phyloP scores from a whole-genome alignment of 306 rosid genomes.

The Psophocarpus tetragonolobus region DNA sequence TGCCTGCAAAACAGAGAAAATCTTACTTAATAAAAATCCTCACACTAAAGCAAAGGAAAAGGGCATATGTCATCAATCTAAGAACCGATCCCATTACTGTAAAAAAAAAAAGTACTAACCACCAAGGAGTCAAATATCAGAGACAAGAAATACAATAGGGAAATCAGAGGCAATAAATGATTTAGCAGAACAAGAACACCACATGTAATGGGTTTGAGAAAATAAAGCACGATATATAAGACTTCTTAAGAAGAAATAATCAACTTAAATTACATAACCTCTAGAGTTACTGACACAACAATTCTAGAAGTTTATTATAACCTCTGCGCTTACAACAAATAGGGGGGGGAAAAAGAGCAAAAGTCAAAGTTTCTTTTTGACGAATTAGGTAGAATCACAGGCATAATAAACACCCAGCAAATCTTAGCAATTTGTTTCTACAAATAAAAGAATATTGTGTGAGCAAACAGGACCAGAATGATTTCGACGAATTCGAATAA shows the following conservation, averaged over 20 bases:
- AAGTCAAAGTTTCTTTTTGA: background rate
- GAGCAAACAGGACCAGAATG: background rate
- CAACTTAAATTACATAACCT: background rate
- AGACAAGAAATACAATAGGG: background rate
- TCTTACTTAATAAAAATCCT: background rate
- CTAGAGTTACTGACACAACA: background rate
- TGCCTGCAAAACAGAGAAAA: background rate
- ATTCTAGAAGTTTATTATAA: background rate
- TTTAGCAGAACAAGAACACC: background rate
- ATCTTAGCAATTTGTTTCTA: background rate
- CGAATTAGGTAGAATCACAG: too few relatives aligned
- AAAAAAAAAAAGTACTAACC: background rate
- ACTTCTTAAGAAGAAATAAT: background rate
- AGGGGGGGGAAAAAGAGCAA: background rate
- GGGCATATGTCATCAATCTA: background rate
- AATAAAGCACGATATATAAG: background rate
- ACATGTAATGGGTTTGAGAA: background rate
- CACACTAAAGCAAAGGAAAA: background rate
- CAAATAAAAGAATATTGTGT: background rate
- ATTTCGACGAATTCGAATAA: background rate
- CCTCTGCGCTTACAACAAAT: background rate
- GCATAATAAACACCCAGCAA: background rate
- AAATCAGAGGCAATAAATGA: background rate
- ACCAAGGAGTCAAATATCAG: background rate
- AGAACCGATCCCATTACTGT: background rate